Evolutionary conservation across 768 basidiomycete species (phyloP).

Genomic region (Xerocomellus chrysenteron): DNA sequence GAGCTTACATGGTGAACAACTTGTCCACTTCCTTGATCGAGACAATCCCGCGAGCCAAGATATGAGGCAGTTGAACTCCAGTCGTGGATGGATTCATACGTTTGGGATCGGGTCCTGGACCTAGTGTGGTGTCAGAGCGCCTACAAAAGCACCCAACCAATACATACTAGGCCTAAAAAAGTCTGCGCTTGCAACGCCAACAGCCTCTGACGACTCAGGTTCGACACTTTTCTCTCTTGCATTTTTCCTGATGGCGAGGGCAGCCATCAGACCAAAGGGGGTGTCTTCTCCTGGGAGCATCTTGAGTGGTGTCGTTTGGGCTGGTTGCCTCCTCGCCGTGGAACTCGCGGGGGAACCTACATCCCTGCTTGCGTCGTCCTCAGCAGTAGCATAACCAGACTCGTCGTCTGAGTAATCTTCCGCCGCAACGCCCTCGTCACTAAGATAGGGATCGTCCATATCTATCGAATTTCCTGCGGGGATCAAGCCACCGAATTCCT

Average conservation of each 20-base stretch:
- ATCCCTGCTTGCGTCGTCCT: conserved; percentile 22
- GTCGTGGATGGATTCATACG: conserved; percentile 37
- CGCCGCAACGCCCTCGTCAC: conserved; percentile 34
- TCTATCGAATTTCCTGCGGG: conserved; percentile 60
- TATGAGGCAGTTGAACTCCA: conserved; percentile 58
- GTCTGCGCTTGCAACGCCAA: conserved; percentile 65
- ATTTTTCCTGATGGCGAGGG: conserved; percentile 50
- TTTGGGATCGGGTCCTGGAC: conserved; percentile 42
- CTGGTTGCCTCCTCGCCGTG: conserved; percentile 40
- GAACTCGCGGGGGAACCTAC: conserved; percentile 32
- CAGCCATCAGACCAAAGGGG: conserved; percentile 78
- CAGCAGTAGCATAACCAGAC: conserved; percentile 26
- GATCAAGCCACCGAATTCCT: conserved; percentile 67
- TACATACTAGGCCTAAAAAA: conserved; percentile 67
- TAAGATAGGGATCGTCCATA: conserved; percentile 36
- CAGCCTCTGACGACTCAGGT: conserved; percentile 44
- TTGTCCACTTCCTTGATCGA: conserved; percentile 65
- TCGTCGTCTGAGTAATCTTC: conserved; percentile 40
- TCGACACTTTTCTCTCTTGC: conserved; percentile 43
- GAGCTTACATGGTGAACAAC: conserved; percentile 65
- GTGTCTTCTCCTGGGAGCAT: conserved; percentile 59
- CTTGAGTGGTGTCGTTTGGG: conserved; percentile 44
- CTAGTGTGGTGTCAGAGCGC: conserved; percentile 24
- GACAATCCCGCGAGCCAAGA: conserved; percentile 63
- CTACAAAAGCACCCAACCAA: background rate